phyloP scores from a whole-genome alignment of 345 rosid genomes.

The Corchorus capsularis region DNA sequence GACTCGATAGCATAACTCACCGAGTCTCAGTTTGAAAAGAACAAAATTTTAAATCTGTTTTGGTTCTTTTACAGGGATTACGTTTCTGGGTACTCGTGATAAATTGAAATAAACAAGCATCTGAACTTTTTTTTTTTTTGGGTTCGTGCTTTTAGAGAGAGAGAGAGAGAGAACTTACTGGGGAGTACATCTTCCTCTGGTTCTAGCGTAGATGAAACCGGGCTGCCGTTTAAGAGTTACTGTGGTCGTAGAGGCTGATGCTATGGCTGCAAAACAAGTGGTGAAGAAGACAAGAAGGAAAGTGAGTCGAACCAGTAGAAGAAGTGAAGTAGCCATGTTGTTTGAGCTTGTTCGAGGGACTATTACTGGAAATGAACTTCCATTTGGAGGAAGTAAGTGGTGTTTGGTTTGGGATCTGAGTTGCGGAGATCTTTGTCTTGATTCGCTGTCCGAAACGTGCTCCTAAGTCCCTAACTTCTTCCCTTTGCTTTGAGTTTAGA shows the following conservation, averaged over 20 bases:
- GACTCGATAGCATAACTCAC: slow-evolving; percentile 16
- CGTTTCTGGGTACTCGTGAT: not conserved
- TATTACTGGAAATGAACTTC: not conserved
- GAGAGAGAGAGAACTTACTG: slow-evolving; percentile 38
- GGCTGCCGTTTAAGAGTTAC: slow-evolving; percentile 29
- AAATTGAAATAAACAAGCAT: not conserved
- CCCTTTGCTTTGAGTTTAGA: not conserved
- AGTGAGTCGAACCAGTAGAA: slow-evolving; percentile 27
- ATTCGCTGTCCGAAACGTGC: slow-evolving; percentile 14
- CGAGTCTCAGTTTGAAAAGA: not conserved
- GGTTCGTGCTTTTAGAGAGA: no score
- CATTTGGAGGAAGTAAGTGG: slow-evolving; percentile 15
- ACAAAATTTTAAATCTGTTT: not conserved
- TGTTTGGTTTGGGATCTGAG: slow-evolving; percentile 40
- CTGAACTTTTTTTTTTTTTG: not conserved
- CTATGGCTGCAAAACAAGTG: slow-evolving; percentile 16
- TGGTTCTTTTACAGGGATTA: not conserved
- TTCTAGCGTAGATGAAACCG: slow-evolving; percentile 62
- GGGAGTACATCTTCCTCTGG: slow-evolving; percentile 84
- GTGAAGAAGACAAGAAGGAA: slow-evolving; percentile 25
- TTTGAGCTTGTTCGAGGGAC: slow-evolving; percentile 3
- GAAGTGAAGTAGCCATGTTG: slow-evolving; percentile 25
- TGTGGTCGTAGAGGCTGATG: slow-evolving; percentile 20
- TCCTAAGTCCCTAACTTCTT: not conserved
- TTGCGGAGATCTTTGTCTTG: slow-evolving; percentile 27